Evolutionary conservation across 2,329 filamentous ascomycete genomes (phyloP).

Genomic region (Fusarium redolens): DNA sequence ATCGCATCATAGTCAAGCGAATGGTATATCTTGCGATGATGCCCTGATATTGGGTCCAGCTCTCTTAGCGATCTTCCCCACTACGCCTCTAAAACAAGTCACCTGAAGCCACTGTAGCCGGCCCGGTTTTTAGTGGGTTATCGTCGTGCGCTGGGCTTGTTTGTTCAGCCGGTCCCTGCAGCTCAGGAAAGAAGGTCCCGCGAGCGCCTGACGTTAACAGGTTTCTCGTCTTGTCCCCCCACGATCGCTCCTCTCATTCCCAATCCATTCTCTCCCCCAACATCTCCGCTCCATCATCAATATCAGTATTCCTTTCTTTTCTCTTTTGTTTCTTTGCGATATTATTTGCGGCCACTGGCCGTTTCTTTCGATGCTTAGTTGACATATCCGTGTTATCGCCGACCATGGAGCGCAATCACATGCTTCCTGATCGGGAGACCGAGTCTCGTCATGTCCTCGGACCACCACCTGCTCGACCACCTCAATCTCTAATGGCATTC

Average conservation of each 20-base stretch:
- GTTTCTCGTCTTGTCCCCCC: conserved; percentile 33
- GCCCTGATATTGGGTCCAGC: conserved; percentile 11
- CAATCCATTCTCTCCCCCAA: conserved; percentile 33
- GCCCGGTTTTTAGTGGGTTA: conserved; percentile 39
- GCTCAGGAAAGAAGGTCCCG: conserved; percentile 29
- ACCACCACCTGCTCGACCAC: conserved; percentile 44
- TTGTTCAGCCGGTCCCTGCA: conserved; percentile 44
- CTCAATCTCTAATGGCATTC: conserved; percentile 39
- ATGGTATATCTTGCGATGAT: conserved; percentile 16
- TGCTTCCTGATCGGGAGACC: conserved; percentile 51
- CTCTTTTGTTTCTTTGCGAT: background rate
- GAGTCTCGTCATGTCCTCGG: conserved; percentile 42
- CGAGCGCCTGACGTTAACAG: conserved; percentile 36
- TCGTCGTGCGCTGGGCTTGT: conserved; percentile 7
- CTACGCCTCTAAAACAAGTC: conserved; percentile 23
- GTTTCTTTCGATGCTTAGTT: conserved; percentile 41
- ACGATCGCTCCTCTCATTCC: conserved; percentile 31
- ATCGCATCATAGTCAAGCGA: conserved; percentile 1
- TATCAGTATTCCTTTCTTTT: background rate
- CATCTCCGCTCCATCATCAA: conserved; percentile 24
- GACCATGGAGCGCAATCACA: conserved; percentile 60
- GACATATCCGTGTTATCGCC: conserved; percentile 46
- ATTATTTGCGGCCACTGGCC: conserved; percentile 28
- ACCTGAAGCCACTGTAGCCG: conserved; percentile 39
- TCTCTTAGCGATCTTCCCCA: conserved; percentile 41